Base-by-base conservation (phyloP, 2,329 filamentous ascomycete genomes). In the Sphaerulina populicola region DNA sequence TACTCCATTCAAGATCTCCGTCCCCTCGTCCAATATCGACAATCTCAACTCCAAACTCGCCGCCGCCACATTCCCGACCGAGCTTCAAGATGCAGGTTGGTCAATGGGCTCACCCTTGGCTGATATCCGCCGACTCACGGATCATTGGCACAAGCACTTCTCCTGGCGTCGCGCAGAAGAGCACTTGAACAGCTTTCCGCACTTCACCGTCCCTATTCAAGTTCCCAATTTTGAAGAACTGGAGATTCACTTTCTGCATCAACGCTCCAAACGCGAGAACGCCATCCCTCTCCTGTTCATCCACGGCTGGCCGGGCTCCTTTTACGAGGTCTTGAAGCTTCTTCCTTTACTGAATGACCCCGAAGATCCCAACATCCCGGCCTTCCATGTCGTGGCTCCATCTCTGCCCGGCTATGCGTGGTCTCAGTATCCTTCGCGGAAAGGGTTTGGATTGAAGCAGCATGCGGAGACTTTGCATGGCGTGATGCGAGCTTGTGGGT, bases 281-380 rank as follows among this genome's bases (percentile, higher is more conserved):
- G 79, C 80, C 1, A 78, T 87, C 38, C 83, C 83, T 0, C 62
- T 87, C 29, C 63, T 87, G 0, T 86, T 87, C 62, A 72, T 74
- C n/a, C 83, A 86, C 62, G 82, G 82, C 11, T 86, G 75, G 64
- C 85, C 85, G 0, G 84, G 84, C 0, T 82, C 77, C 55, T 86
- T 85, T 61, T 63, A 83, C 40, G 83, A 88, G 66, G 80, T 80
- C 1, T 67, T 71, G 27, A 85, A 84, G 60, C 68, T 86, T 37
- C 69, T 88, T 0, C 64, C 68, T 2, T 58, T 73, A 2, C 65
- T 80, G n/a, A 56, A 60, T 11, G 60, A 60, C 11, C 57, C 63
- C 4, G 64, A 67, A 6, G 60, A 64, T 3, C 46, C 39, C 11
- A 27, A 49, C 6, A 18, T 23, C 12, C 46, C 46, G 4, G 66